Base-by-base conservation (phyloP, 371 early-diverging fungal genomes). In the Apophysomyces variabilis region DNA sequence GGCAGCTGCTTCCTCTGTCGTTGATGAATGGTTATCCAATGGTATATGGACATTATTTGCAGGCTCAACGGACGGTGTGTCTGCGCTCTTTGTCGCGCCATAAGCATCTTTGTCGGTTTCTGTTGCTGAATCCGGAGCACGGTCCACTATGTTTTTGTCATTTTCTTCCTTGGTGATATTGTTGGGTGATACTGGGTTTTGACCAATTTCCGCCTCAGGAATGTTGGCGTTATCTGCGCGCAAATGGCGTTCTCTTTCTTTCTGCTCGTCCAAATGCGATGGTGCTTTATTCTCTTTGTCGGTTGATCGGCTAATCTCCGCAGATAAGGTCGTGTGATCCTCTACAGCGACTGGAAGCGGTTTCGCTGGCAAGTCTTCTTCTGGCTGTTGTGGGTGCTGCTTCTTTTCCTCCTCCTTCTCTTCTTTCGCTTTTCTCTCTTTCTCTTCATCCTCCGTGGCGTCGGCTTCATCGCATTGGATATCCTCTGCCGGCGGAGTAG, bases 241-340 rank as follows among this genome's bases (percentile, higher is more conserved):
- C 32, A 26, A 26, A 50, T 50, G 16, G 41, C 11, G 13, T 41
- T 41, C 11, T 50, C 21, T 26, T 9, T 50, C 9, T 50, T 32
- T 1, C 16, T 50, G 18, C 9, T 8, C 9, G 21, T 16, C 21
- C 54, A 50, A 9, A 26, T n/a, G 9, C 21, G 9, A 18, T 50
- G 32, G 21, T 50, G n/a, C 18, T 21, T 50, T 50, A 26, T n/a
- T 21, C 21, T 21, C 9, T 50, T 26, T 26, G 21, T 50, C 54
- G n/a, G n/a, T n/a, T n/a, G 9, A 26, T 50, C 21, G 54, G 21
- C 21, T 50, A 16, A 50, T 21, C 21, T 50, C 54, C 54, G 54
- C 54, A 18, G 54, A 50, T 50, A 50, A 50, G 54, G 54, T 50
- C 54, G 54, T 50, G 54, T 50, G 54, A 50, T 50, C 54, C 16